phyloP scores from a whole-genome alignment of 2,329 filamentous ascomycete species.

The Cordyceps farinosa region DNA sequence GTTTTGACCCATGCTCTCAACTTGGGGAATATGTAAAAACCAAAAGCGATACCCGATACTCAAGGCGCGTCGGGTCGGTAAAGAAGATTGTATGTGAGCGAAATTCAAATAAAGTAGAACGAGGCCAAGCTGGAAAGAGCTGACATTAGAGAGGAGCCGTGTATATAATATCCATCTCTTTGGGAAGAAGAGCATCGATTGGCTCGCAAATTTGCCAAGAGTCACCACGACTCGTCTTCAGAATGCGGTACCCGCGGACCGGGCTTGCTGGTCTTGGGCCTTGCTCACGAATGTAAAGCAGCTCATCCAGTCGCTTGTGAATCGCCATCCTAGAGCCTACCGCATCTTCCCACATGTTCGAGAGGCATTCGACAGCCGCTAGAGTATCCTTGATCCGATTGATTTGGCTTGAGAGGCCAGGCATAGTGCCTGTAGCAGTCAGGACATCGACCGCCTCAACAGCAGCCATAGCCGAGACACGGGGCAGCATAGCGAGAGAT shows the following conservation, averaged over 20 bases:
- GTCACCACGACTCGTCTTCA: slow-evolving; percentile 28
- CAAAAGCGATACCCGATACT: no score
- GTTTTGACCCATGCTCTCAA: no score
- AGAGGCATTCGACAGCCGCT: slow-evolving; percentile 53
- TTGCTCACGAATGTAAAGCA: slow-evolving; percentile 34
- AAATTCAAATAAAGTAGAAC: neutral
- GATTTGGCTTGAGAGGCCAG: slow-evolving; percentile 49
- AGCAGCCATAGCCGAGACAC: slow-evolving; percentile 60
- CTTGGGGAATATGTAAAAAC: no score
- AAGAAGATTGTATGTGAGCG: no score
- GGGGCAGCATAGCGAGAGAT: slow-evolving; percentile 46
- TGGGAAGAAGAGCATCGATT: slow-evolving; percentile 34
- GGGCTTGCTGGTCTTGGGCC: slow-evolving; percentile 27
- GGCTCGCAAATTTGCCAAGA: slow-evolving; percentile 37
- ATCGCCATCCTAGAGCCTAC: slow-evolving; percentile 48
- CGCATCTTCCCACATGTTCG: slow-evolving; percentile 57
- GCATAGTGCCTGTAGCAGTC: slow-evolving; percentile 54
- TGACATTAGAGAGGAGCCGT: slow-evolving; percentile 20
- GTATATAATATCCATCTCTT: slow-evolving; percentile 38
- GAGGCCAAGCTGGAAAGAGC: neutral
- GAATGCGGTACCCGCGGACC: slow-evolving; percentile 30
- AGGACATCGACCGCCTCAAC: slow-evolving; percentile 64
- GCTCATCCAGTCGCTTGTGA: slow-evolving; percentile 33
- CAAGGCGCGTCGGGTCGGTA: no score
- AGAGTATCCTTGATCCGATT: slow-evolving; percentile 51